A percentile compares a stretch with the other conserved stretches of the same genome.
These are phyloP conservation scores for Lichtheimia hyalospora DNA, from an alignment of 371 early-diverging fungal genomes.

Conservation along the genomic window DNA sequence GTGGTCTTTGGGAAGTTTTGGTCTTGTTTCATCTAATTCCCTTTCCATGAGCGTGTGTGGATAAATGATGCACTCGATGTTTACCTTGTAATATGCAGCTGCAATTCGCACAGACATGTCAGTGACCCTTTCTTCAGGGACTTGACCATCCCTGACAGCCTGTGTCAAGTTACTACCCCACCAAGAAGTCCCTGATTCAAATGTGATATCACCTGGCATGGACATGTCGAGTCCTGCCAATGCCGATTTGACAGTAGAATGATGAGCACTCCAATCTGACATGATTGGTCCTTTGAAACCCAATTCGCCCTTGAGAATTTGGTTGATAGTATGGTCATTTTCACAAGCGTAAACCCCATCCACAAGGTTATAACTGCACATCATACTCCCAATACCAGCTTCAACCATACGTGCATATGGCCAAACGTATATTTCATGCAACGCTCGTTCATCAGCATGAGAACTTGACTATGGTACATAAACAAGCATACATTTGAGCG, in stretches of 20 bases:
- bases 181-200: conserved; percentile 21
- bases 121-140: conserved; percentile 32
- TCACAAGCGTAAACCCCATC: conserved; percentile 54
- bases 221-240: conserved; percentile 59
- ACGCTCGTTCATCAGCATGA: conserved; percentile 43
- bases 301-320: conserved; percentile 48
- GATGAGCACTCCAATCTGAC: conserved; percentile 40
- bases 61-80: neutral
- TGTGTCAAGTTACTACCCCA: conserved; percentile 36
- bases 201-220: conserved; percentile 51
- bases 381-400: conserved; percentile 57
- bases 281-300: conserved; percentile 48
- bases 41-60: conserved; percentile 13
- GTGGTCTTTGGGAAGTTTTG: conserved; percentile 40
- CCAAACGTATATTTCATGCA: conserved; percentile 60
- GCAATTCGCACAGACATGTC: conserved; percentile 63
- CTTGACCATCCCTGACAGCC: conserved; percentile 25
- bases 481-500: neutral
- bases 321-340: conserved; percentile 41
- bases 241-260: conserved; percentile 29
- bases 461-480: conserved; percentile 28
- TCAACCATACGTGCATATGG: conserved; percentile 55
- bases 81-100: conserved; percentile 50
- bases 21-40: conserved; percentile 14
- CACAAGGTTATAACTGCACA: conserved; percentile 59